Percentiles rank a stretch among this genome's conserved stretches.
Conservation (phyloP, 306 rosid species). For the Vicia villosa region DNA sequence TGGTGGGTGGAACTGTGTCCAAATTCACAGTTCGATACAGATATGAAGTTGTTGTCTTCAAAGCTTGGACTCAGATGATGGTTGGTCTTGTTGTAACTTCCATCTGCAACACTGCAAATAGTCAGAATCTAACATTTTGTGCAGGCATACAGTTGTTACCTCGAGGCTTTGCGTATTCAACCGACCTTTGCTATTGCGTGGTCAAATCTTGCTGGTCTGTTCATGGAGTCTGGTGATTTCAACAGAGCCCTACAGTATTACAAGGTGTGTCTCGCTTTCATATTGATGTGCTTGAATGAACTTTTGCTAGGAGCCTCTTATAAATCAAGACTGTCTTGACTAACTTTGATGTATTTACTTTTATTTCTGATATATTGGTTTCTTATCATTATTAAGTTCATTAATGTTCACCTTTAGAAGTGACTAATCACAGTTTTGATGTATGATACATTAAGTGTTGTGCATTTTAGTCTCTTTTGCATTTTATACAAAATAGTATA, state of each 20-base stretch:
- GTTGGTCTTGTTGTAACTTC: constrained; percentile 84
- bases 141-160: constrained; percentile 99
- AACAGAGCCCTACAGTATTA: constrained; percentile 96
- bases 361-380: neutral
- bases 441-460: neutral
- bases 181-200: constrained; percentile 97
- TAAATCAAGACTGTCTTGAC: constrained; percentile 1
- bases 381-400: neutral
- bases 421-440: neutral
- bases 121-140: constrained; percentile 95
- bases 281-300: constrained; percentile 9
- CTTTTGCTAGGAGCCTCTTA: neutral
- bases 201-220: constrained; percentile 99
- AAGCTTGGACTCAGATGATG: constrained; percentile 91
- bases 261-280: constrained; percentile 53
- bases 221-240: constrained; percentile 98
- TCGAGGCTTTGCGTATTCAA: constrained; percentile 94
- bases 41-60: constrained; percentile 79
- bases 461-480: constrained; percentile 5
- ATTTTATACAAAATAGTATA: neutral
- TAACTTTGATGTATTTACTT: neutral
- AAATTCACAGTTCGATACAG: constrained; percentile 80
- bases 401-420: constrained; percentile 1
- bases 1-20: constrained; percentile 79
- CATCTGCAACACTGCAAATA: constrained; percentile 83